Conservation (phyloP, 1,284 basidiomycete species). For the Tilletia walkeri region DNA sequence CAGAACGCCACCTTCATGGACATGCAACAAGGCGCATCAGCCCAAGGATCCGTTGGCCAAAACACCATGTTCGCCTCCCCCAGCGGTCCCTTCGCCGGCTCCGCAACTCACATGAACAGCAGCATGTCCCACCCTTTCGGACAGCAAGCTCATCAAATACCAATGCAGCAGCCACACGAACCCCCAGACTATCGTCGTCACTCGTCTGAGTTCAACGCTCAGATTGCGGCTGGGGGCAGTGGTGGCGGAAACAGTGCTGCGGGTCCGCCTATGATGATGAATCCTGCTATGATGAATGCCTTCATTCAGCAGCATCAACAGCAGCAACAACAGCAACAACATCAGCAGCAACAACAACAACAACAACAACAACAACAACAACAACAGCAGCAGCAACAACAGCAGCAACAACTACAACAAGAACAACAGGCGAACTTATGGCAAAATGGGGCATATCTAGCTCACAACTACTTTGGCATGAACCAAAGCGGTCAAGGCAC, state of each 20-base stretch:
- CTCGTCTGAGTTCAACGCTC: neutral
- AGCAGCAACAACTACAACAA: constrained; percentile 15
- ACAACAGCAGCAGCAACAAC: constrained; percentile 6
- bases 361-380: constrained; percentile 11
- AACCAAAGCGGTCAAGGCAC: constrained; percentile 11
- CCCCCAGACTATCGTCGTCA: neutral
- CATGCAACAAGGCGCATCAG: neutral
- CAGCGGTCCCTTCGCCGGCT: too few species aligned
- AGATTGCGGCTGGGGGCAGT: neutral
- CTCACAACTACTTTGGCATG: neutral
- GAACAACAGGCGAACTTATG: constrained; percentile 9
- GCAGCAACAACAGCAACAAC: constrained; percentile 9
- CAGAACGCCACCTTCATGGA: constrained; percentile 1
- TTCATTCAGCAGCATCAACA: constrained; percentile 8
- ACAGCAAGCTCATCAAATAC: neutral
- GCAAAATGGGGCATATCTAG: neutral
- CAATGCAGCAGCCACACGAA: neutral
- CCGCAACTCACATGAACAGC: too few species aligned
- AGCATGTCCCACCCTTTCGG: too few species aligned
- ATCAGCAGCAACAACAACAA: neutral
- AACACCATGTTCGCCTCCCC: neutral
- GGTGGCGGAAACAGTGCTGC: too few species aligned
- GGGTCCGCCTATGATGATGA: neutral
- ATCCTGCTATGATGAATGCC: neutral
- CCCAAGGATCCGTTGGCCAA: neutral